Conservation (phyloP, 2,329 filamentous ascomycete genomes). For the Monilinia polystroma region DNA sequence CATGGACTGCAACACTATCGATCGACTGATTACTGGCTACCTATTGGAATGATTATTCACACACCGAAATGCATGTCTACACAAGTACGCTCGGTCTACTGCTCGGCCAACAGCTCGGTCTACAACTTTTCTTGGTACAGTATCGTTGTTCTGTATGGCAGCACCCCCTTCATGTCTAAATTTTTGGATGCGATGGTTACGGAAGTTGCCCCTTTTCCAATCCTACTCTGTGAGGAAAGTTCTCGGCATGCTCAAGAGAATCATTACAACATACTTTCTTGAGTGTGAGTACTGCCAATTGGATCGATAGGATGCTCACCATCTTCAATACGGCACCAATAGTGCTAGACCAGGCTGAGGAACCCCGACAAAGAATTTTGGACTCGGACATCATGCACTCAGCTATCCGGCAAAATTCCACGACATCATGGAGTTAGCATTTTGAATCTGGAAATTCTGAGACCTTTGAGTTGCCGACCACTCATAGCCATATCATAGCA, state of each 20-base stretch:
- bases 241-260: slow-evolving; percentile 19
- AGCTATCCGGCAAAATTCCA: slow-evolving; percentile 34
- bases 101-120: neutral
- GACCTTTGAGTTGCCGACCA: slow-evolving; percentile 22
- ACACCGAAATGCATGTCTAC: slow-evolving; percentile 12
- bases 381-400: slow-evolving; percentile 28
- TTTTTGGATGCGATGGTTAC: slow-evolving; percentile 7
- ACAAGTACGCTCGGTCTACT: slow-evolving; percentile 18
- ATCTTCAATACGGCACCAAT: slow-evolving; percentile 6
- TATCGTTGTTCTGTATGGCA: slow-evolving; percentile 14
- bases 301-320: slow-evolving; percentile 6
- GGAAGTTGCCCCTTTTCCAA: slow-evolving; percentile 15
- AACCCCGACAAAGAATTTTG: slow-evolving; percentile 18
- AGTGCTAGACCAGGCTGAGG: slow-evolving; percentile 22
- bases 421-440: slow-evolving; percentile 23
- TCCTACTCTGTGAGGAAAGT: slow-evolving; percentile 3
- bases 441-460: slow-evolving; percentile 23
- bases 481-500: slow-evolving; percentile 27
- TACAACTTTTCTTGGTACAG: slow-evolving; percentile 10
- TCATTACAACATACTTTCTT: slow-evolving; percentile 18
- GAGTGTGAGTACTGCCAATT: slow-evolving; percentile 16
- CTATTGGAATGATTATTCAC: slow-evolving; percentile 20
- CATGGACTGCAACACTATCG: slow-evolving; percentile 22
- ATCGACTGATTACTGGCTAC: slow-evolving; percentile 12
- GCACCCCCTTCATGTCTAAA: slow-evolving; percentile 1